Evolutionary conservation across 345 rosid genomes (phyloP), one percentile per base, ranked within the genome.

Genomic region (Streptanthus diversifolius): DNA sequence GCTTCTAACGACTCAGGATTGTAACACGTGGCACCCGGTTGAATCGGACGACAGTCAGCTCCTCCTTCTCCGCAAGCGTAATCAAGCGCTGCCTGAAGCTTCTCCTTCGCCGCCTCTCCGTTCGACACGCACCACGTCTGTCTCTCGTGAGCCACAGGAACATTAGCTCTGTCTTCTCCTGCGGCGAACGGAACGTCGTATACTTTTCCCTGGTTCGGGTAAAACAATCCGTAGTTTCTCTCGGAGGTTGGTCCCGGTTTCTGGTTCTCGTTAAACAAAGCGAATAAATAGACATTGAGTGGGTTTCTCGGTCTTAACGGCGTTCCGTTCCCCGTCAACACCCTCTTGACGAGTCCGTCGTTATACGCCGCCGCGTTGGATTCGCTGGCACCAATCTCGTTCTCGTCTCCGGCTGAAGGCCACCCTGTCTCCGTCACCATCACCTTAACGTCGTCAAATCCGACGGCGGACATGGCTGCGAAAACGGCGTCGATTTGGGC

Each of bases 51-150:
- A 83, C 97, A 93, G 29, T 91, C 97, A 37, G 97, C 98, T 6
- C 85, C 91, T 60, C 97, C 98, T 74, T 89, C 87, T 0, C 98
- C 96, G 18, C 98, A 91, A 5, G 97, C 93, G 58, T 80, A 93
- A 71, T 91, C 89, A 9, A 91, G 74, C 27, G 81, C 95, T 4
- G 43, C 84, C 79, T 93, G 91, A 5, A 93, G 72, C 81, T 77
- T 86, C 62, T 74, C 73, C 52, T 73, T 72, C 7, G 77, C 85
- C 1, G 57, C 78, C 0, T 77, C 74, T 8, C 56, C 80, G 43
- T 75, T 87, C 12, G 98, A 93, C 61, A 89, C 92, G 71, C 97
- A 93, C 97, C 97, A 93, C n/a, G 90, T 88, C 0, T 81, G 72
- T 3, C 86, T 90, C 63, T 10, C 76, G 5, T 40, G 52, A 25